A percentile compares a stretch with the other conserved stretches of the same genome.
Evolutionary conservation across 352 stramenopile species (phyloP).

Genomic region (Aphanomyces euteiches): DNA sequence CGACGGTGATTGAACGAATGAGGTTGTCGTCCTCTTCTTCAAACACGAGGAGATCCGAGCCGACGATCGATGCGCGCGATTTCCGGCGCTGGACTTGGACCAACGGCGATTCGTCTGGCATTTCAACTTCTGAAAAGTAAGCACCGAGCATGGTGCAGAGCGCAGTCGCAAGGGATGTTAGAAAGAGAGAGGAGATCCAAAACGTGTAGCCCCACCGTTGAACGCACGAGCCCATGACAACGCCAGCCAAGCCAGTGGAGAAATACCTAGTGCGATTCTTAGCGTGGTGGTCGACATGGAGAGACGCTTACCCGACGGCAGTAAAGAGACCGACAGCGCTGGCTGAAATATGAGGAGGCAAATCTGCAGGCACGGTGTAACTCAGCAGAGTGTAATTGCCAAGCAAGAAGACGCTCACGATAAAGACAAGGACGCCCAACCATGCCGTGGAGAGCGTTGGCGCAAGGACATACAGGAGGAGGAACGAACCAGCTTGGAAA

Average conservation of each 20-base stretch:
- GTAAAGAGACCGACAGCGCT: constrained; percentile 64
- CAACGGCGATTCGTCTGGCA: neutral
- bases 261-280: constrained; percentile 34
- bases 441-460: constrained; percentile 45
- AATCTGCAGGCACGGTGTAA: constrained; percentile 69
- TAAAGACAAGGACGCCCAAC: constrained; percentile 56
- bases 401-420: constrained; percentile 63
- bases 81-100: neutral
- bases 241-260: constrained; percentile 57
- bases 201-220: constrained; percentile 48
- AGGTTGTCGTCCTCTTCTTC: neutral
- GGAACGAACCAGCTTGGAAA: constrained; percentile 51
- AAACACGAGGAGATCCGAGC: neutral
- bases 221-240: constrained; percentile 64
- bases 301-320: constrained; percentile 43
- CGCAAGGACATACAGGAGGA: constrained; percentile 54
- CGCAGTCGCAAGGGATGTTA: constrained; percentile 50
- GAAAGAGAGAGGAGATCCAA: constrained; percentile 58
- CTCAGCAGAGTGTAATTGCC: constrained; percentile 72
- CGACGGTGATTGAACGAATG: too few species aligned
- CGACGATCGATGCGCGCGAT: neutral
- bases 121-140: constrained; percentile 7
- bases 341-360: constrained; percentile 65
- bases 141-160: constrained; percentile 59
- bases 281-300: neutral